phyloP scores from a whole-genome alignment of 2,329 filamentous ascomycete genomes.

The Phyllosticta citriasiana region DNA sequence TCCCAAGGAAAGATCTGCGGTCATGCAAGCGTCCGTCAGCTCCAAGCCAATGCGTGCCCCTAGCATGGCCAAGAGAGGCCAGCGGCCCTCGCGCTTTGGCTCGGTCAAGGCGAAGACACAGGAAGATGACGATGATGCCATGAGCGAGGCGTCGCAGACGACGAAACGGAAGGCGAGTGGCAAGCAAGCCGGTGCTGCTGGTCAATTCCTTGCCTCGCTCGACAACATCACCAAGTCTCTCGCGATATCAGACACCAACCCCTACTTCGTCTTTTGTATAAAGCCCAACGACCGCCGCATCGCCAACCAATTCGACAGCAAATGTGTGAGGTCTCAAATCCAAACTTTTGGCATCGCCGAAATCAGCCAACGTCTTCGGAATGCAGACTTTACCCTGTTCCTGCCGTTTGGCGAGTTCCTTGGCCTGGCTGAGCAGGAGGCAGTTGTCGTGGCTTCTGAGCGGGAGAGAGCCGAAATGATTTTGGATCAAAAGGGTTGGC shows the following conservation, averaged over 20 bases:
- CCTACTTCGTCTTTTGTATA: slow-evolving; percentile 93
- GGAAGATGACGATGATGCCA: slow-evolving; percentile 39
- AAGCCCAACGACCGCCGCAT: slow-evolving; percentile 97
- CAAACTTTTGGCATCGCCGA: slow-evolving; percentile 95
- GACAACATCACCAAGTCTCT: slow-evolving; percentile 87
- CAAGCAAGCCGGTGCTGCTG: slow-evolving; percentile 75
- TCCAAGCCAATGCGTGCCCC: slow-evolving; percentile 89
- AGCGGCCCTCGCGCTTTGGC: slow-evolving; percentile 40
- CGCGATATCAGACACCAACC: slow-evolving; percentile 71
- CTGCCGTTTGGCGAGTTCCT: slow-evolving; percentile 93
- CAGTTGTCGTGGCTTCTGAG: slow-evolving; percentile 81
- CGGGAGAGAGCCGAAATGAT: slow-evolving; percentile 83
- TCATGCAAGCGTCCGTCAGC: slow-evolving; percentile 92
- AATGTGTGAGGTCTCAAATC: slow-evolving; percentile 88
- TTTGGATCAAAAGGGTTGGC: slow-evolving; percentile 89
- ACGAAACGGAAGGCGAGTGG: slow-evolving; percentile 29
- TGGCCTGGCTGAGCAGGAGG: slow-evolving; percentile 74
- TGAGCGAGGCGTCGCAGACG: slow-evolving; percentile 32
- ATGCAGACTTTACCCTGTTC: slow-evolving; percentile 93
- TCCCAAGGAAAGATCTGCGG: slow-evolving; percentile 77
- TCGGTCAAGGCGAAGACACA: slow-evolving; percentile 27
- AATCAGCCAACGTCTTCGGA: slow-evolving; percentile 84
- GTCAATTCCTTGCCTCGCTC: slow-evolving; percentile 80
- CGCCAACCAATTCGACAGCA: slow-evolving; percentile 97
- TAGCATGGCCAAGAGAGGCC: slow-evolving; percentile 73